phyloP scores from a whole-genome alignment of 106 monocot genomes.

The Apostasia ramifera region DNA sequence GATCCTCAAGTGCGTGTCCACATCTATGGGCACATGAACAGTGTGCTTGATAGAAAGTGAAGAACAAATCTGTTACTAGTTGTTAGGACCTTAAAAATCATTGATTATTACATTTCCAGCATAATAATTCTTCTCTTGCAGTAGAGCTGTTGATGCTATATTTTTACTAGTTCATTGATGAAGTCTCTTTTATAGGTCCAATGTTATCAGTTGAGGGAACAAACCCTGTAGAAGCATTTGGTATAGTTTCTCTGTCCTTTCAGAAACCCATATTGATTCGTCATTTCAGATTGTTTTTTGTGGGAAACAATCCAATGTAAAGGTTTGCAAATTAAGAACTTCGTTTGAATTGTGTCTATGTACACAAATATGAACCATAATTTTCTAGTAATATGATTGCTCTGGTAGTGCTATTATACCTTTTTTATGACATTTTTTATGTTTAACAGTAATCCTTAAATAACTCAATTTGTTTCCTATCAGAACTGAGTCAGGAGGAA shows the following conservation, averaged over 20 bases:
- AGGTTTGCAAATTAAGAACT: background rate
- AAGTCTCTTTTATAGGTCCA: conserved; percentile 18
- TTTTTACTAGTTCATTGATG: background rate
- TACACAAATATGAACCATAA: background rate
- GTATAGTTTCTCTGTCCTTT: conserved; percentile 30
- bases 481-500: conserved; percentile 69
- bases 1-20: too few relatives aligned
- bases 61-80: too few relatives aligned
- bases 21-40: too few relatives aligned
- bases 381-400: background rate
- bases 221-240: conserved; percentile 45
- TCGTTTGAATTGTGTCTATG: background rate
- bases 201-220: conserved; percentile 27
- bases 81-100: too few relatives aligned
- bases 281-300: background rate
- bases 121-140: too few relatives aligned
- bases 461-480: conserved; percentile 4
- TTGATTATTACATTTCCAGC: too few relatives aligned
- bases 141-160: too few relatives aligned
- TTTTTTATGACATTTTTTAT: background rate
- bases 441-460: background rate
- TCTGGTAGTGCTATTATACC: background rate
- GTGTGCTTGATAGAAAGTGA: too few relatives aligned
- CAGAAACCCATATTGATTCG: background rate
- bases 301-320: background rate